phyloP scores from a whole-genome alignment of 345 rosid genomes.

The Raphanus sativus region DNA sequence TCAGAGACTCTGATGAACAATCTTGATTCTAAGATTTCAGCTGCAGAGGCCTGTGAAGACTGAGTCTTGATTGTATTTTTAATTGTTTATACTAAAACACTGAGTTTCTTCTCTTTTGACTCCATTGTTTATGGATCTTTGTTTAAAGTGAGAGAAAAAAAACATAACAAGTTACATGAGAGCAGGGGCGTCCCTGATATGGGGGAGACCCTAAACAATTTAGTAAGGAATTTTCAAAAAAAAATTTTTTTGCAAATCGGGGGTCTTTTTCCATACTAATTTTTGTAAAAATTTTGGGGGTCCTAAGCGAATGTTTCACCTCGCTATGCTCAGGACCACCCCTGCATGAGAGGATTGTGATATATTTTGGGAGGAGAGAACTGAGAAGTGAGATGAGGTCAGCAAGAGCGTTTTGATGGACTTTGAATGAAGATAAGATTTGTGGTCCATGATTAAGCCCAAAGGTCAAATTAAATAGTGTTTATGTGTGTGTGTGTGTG shows the following conservation, averaged over 20 bases:
- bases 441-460: slow-evolving; percentile 31
- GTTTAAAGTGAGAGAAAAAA: slow-evolving; percentile 7
- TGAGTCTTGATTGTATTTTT: slow-evolving; percentile 14
- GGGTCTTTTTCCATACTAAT: too few species aligned
- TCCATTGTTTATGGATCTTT: slow-evolving; percentile 25
- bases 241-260: too few species aligned
- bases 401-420: not conserved
- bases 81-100: not conserved
- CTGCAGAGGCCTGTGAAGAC: slow-evolving; percentile 59
- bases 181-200: too few species aligned
- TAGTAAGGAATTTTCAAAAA: too few species aligned
- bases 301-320: too few species aligned
- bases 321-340: too few species aligned
- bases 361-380: slow-evolving; percentile 32
- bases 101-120: not conserved
- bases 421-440: slow-evolving; percentile 32
- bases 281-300: too few species aligned
- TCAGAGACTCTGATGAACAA: slow-evolving; percentile 59
- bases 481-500: not conserved
- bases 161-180: slow-evolving; percentile 31
- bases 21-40: slow-evolving; percentile 72
- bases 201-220: too few species aligned
- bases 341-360: slow-evolving; percentile 32
- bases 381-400: slow-evolving; percentile 20
- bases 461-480: slow-evolving; percentile 23